phyloP scores from a whole-genome alignment of 1,139 yeast genomes.

The Lodderomyces oxycetoniae region DNA sequence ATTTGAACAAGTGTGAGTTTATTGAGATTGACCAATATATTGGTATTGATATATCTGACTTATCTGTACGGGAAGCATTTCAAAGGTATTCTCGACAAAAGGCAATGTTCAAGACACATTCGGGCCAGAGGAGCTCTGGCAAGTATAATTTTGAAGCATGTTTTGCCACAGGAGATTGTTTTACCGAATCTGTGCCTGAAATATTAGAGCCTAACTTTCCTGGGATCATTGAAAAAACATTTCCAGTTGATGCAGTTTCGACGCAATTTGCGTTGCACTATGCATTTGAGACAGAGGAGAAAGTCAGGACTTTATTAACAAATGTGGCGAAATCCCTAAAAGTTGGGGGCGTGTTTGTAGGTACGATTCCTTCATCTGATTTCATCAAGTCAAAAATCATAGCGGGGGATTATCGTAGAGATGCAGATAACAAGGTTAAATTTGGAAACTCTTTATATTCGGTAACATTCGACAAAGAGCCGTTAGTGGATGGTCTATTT shows the following conservation, averaged over 20 bases:
- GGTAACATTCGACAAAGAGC: conserved; percentile 71
- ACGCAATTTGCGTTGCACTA: conserved; percentile 92
- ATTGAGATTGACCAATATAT: conserved; percentile 71
- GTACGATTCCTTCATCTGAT: conserved; percentile 92
- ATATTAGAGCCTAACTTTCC: conserved; percentile 62
- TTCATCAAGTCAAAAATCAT: conserved; percentile 64
- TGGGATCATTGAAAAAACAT: conserved; percentile 51
- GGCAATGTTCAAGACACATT: conserved; percentile 28
- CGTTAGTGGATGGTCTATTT: conserved; percentile 70
- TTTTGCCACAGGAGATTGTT: conserved; percentile 90
- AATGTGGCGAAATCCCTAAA: conserved; percentile 74
- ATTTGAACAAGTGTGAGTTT: conserved; percentile 80
- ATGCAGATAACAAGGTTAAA: conserved; percentile 40
- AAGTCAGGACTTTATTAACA: conserved; percentile 64
- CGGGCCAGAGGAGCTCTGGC: conserved; percentile 36
- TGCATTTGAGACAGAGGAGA: conserved; percentile 83
- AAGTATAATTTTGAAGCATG: conserved; percentile 64
- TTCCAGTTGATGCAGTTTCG: conserved; percentile 85
- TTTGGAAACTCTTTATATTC: conserved; percentile 87
- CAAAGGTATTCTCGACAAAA: conserved; percentile 56
- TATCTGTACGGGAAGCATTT: conserved; percentile 79
- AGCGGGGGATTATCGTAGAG: conserved; percentile 33
- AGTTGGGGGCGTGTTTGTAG: conserved; percentile 83
- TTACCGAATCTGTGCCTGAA: conserved; percentile 62
- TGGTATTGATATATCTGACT: conserved; percentile 90